Conservation (phyloP, 305 asterid species). For the Euphrasia arctica region DNA sequence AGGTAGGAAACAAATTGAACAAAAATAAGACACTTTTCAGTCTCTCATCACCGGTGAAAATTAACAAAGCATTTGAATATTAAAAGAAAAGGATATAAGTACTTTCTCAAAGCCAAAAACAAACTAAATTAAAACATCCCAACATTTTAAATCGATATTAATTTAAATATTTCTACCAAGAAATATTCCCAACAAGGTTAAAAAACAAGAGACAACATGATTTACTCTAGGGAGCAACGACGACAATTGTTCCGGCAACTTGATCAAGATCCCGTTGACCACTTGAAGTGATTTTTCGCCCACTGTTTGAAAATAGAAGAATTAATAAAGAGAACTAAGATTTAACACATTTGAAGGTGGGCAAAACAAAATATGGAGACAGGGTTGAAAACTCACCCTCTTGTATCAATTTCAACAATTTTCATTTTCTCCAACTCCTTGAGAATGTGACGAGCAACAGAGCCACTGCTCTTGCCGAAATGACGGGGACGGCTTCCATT, state of each 20-base stretch:
- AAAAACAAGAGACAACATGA: slow-evolving; percentile 6
- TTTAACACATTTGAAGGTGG: not conserved
- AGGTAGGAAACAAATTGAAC: not conserved
- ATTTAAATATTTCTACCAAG: slow-evolving; percentile 20
- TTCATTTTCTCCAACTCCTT: slow-evolving; percentile 42
- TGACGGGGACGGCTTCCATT: slow-evolving; percentile 53
- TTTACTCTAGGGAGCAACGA: slow-evolving; percentile 35
- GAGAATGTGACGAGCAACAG: slow-evolving; percentile 51
- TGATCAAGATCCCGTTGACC: slow-evolving; percentile 60
- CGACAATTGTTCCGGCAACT: slow-evolving; percentile 54
- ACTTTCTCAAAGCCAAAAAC: not conserved
- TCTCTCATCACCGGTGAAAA: not conserved
- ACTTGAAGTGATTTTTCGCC: slow-evolving; percentile 52
- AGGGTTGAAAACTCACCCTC: slow-evolving; percentile 35
- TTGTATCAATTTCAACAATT: slow-evolving; percentile 43
- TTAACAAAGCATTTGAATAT: not conserved
- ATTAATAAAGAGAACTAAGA: not conserved
- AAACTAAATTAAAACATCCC: slow-evolving; percentile 25
- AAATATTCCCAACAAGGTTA: slow-evolving; percentile 21
- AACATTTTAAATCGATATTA: slow-evolving; percentile 18
- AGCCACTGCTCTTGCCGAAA: slow-evolving; percentile 50
- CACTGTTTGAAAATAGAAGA: slow-evolving; percentile 29
- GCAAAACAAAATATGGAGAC: not conserved
- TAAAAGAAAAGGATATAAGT: not conserved
- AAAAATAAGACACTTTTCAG: not conserved